Base-by-base conservation (phyloP, 140 eudicot species). In the Bidens hawaiensis region DNA sequence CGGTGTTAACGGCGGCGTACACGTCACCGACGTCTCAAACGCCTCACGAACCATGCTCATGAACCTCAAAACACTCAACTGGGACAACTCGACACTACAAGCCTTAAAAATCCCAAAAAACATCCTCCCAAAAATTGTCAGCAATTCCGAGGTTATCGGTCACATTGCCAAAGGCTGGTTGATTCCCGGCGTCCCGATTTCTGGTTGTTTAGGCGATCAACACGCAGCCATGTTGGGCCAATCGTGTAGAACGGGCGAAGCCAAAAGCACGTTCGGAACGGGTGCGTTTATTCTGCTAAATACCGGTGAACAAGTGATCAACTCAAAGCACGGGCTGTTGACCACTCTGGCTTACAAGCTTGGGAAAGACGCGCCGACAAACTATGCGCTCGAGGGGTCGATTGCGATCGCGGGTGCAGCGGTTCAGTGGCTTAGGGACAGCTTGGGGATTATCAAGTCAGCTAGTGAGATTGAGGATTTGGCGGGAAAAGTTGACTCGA, bases 151-250 rank as follows among this genome's bases (percentile, higher is more conserved):
- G 54, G 65, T 88, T 14, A 83, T 94, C 6, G 99, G 97, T 17
- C 60, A 81, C 16, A 58, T 88, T n/a, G 75, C 84, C 25, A 83
- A 80, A 17, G 97, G 90, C 36, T 93, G 99, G 99, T 82, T 89
- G 14, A 66, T 81, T 65, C 67, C 94, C 0, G 96, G 99, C 6
- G 77, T 94, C 46, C 97, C 99, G 0, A 88, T 94, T 58, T 81
- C 97, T 2, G 99, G 99, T 19, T 88, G 99, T 77, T 83, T 93
- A 21, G 99, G 99, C 16, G 99, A 93, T 70, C 99, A 93, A 36
- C 99, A 93, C 34, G 99, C 99, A 3, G 99, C 99, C 5, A 93
- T 88, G 99, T 50, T 93, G 62, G 99, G 99, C 2, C 99, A 93
- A 68, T 81, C 95, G 18, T 93, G 99, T 64, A 73, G 76, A 27